phyloP scores from a whole-genome alignment of 345 rosid species.

The Streptanthus diversifolius region DNA sequence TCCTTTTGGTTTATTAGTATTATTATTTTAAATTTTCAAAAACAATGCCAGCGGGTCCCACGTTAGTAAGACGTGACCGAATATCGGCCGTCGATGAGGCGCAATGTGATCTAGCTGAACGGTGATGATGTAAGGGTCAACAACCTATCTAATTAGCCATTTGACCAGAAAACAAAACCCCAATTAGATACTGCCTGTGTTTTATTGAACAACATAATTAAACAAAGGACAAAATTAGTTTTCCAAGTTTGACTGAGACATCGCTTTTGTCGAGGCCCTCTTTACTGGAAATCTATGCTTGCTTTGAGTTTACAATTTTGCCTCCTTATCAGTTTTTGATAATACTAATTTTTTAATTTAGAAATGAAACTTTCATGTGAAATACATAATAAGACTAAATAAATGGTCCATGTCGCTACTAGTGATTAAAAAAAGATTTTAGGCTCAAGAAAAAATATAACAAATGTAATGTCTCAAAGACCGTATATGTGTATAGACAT shows the following conservation, averaged over 20 bases:
- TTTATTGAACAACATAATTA: neutral
- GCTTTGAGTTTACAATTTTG: slow-evolving; percentile 29
- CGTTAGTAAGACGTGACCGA: neutral
- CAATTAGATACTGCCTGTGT: slow-evolving; percentile 17
- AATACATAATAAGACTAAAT: neutral
- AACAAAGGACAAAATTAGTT: slow-evolving; percentile 29
- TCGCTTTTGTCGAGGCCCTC: slow-evolving; percentile 64
- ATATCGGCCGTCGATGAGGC: slow-evolving; percentile 29
- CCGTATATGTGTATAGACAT: neutral
- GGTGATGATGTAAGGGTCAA: slow-evolving; percentile 36
- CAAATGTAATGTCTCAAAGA: neutral
- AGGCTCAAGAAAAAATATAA: neutral
- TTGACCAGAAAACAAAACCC: slow-evolving; percentile 39
- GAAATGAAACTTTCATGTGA: neutral
- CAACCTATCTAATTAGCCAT: slow-evolving; percentile 39
- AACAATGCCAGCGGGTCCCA: slow-evolving; percentile 40
- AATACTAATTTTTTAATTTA: neutral
- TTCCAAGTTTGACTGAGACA: slow-evolving; percentile 70
- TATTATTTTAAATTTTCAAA: neutral
- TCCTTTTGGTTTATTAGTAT: neutral
- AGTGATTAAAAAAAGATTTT: neutral
- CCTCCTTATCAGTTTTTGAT: slow-evolving; percentile 7
- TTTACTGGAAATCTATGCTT: slow-evolving; percentile 49
- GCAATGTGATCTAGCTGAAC: slow-evolving; percentile 24
- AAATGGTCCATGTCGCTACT: neutral